A percentile compares a stretch with the other conserved stretches of the same genome.
These are phyloP conservation scores for Zygotorulaspora sp. DNA, from an alignment of 805 yeast species.

Conservation along the genomic window DNA sequence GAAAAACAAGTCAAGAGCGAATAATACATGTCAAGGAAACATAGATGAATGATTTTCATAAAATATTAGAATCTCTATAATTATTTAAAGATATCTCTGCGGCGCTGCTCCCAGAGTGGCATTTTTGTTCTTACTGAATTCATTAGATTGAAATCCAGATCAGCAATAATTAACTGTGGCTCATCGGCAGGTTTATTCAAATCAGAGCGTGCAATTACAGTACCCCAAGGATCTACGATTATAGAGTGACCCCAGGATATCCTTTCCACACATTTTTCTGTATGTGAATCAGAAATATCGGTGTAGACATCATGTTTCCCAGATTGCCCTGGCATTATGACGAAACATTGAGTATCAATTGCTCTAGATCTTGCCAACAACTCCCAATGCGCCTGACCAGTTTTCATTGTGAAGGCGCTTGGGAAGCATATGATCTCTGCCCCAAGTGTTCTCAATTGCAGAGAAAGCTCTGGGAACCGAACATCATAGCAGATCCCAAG, in stretches of 20 bases:
- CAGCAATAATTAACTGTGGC: constrained; percentile 55
- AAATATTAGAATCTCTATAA: neutral
- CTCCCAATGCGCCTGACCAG: constrained; percentile 92
- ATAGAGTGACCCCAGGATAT: constrained; percentile 83
- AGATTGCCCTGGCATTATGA: constrained; percentile 83
- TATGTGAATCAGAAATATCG: constrained; percentile 29
- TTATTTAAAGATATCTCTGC: constrained; percentile 50
- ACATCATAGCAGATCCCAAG: constrained; percentile 80
- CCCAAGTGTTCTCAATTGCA: constrained; percentile 58
- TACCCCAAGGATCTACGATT: constrained; percentile 92
- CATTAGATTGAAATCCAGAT: constrained; percentile 52
- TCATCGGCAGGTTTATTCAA: constrained; percentile 38
- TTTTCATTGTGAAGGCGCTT: constrained; percentile 86
- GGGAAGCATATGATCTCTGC: constrained; percentile 80
- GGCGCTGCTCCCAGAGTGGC: constrained; percentile 75
- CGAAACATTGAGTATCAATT: constrained; percentile 80
- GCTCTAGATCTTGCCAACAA: constrained; percentile 78
- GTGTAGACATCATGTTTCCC: constrained; percentile 63
- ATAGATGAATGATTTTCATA: too few relatives aligned
- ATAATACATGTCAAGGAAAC: too few relatives aligned
- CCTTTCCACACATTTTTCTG: constrained; percentile 37
- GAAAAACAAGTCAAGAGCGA: too few relatives aligned
- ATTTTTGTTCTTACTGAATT: constrained; percentile 55
- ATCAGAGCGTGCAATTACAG: constrained; percentile 57
- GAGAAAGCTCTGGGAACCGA: constrained; percentile 77